A percentile compares a stretch with the other conserved stretches of the same genome.
These are phyloP conservation scores for Podila epigama DNA, from an alignment of 192 early-diverging fungal species.

Conservation along the genomic window DNA sequence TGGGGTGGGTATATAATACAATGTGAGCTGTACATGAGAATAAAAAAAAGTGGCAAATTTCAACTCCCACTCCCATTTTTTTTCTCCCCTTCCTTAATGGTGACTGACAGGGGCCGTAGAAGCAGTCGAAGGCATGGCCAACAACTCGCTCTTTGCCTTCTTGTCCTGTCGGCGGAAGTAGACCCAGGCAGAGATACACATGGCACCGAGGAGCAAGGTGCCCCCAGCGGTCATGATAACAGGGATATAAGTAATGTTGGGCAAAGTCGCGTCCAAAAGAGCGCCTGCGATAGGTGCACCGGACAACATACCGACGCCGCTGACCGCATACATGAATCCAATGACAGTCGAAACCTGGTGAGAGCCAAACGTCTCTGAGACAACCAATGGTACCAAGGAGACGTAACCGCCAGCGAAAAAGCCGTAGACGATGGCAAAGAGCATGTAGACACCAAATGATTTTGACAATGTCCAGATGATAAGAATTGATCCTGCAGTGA, in stretches of 20 bases:
- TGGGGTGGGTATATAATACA: too few relatives aligned
- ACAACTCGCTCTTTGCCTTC: constrained; percentile 18
- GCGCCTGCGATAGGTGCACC: constrained; percentile 48
- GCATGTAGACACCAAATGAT: constrained; percentile 26
- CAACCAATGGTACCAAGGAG: constrained; percentile 39
- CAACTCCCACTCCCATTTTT: neutral
- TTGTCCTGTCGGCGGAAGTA: constrained; percentile 34
- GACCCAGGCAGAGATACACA: constrained; percentile 35
- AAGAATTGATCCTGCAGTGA: constrained; percentile 37
- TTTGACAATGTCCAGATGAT: constrained; percentile 44
- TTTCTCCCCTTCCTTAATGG: neutral
- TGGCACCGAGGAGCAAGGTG: constrained; percentile 23
- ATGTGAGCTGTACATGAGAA: too few relatives aligned
- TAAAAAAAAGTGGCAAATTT: too few relatives aligned
- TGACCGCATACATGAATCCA: constrained; percentile 53
- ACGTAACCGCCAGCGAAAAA: constrained; percentile 60
- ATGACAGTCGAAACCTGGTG: constrained; percentile 53
- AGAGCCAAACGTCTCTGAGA: constrained; percentile 50
- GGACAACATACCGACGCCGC: constrained; percentile 52
- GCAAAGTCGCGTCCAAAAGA: constrained; percentile 32
- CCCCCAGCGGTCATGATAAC: constrained; percentile 42
- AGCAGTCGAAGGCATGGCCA: neutral
- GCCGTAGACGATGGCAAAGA: constrained; percentile 57
- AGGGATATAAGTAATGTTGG: constrained; percentile 35
- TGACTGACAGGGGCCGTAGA: constrained; percentile 5